Evolutionary conservation across 257 asterid species (phyloP).

Genomic region (Solanum sitiens): DNA sequence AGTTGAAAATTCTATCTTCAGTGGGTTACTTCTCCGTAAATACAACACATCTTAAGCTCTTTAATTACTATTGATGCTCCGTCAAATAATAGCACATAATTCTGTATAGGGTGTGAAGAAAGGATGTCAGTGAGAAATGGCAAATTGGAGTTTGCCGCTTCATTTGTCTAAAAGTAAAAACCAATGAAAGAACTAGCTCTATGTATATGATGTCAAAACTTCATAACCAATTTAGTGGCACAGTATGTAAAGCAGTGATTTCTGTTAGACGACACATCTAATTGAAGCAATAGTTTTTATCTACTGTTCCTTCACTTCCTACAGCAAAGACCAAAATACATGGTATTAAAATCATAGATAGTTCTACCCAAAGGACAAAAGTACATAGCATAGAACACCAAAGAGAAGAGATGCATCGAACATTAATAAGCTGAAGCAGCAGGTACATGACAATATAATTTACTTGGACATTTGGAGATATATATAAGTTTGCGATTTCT

Average conservation of each 20-base stretch:
- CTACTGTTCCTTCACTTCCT: background rate
- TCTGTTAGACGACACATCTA: background rate
- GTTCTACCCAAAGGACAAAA: background rate
- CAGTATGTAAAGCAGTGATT: background rate
- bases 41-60: background rate
- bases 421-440: background rate
- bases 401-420: background rate
- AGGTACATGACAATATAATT: background rate
- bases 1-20: background rate
- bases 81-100: background rate
- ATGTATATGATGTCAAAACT: background rate
- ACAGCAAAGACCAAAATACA: background rate
- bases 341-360: background rate
- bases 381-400: background rate
- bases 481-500: background rate
- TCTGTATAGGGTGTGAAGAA: background rate
- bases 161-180: background rate
- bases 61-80: background rate
- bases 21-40: background rate
- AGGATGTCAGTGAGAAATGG: background rate
- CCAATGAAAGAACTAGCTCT: background rate
- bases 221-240: background rate
- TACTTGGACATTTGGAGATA: background rate
- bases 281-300: background rate
- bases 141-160: background rate